Evolutionary conservation across 2,329 filamentous ascomycete genomes (phyloP).

Genomic region (Tetracladium maxilliforme): DNA sequence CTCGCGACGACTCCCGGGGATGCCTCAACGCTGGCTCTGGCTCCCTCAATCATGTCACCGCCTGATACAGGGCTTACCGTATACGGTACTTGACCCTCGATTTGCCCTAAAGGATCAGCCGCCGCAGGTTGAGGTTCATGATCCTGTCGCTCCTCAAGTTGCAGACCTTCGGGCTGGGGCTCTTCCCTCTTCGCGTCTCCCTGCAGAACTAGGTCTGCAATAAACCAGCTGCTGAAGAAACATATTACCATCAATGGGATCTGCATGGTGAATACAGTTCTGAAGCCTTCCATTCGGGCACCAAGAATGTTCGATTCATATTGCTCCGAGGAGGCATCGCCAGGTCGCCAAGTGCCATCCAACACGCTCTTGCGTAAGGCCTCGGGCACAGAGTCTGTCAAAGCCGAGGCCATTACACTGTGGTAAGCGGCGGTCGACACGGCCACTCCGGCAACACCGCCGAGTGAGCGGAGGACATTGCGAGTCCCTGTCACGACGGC

Average conservation of each 20-base stretch:
- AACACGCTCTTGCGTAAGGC: slow-evolving; percentile 6
- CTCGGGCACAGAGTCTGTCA: slow-evolving; percentile 4
- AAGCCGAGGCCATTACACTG: slow-evolving; percentile 5
- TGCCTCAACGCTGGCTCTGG: no score
- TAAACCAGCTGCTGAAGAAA: slow-evolving; percentile 6
- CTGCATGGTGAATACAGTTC: slow-evolving; percentile 10
- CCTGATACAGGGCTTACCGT: no score
- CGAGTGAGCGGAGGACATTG: slow-evolving; percentile 13
- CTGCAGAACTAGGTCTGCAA: slow-evolving; percentile 1
- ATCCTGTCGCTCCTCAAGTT: no score
- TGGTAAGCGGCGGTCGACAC: slow-evolving; percentile 7
- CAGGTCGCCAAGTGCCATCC: slow-evolving; percentile 7
- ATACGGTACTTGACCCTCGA: no score
- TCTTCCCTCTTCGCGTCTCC: slow-evolving; percentile 1
- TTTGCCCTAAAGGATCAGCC: no score
- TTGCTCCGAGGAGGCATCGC: slow-evolving; percentile 3
- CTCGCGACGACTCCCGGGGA: no score
- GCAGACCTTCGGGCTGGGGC: no score
- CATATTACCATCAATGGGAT: slow-evolving; percentile 8
- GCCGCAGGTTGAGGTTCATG: no score
- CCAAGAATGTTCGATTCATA: slow-evolving; percentile 8
- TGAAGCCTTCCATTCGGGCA: slow-evolving; percentile 11
- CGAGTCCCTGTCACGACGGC: slow-evolving; percentile 13
- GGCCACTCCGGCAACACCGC: slow-evolving; percentile 10
- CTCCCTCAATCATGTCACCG: no score